These are phyloP conservation scores for Solanum ossicruentum DNA, from an alignment of 257 asterid species.

Conservation along the genomic window DNA sequence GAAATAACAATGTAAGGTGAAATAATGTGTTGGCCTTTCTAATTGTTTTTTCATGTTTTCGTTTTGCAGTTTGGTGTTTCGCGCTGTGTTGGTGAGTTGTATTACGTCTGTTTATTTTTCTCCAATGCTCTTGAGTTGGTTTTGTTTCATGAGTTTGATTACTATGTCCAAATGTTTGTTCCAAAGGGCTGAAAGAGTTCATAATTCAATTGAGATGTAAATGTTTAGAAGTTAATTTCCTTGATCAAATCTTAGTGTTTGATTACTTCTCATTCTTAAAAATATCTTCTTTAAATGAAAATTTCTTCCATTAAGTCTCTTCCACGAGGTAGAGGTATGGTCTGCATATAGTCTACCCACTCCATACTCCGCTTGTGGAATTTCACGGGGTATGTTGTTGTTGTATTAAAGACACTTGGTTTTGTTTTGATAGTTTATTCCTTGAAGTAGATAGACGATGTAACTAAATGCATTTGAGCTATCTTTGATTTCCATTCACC, in stretches of 20 bases:
- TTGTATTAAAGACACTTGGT: no score
- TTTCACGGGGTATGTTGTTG: no score
- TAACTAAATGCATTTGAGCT: background rate
- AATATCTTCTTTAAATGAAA: no score
- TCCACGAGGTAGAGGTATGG: no score
- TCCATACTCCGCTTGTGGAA: no score
- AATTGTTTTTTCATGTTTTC: background rate
- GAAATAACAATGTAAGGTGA: background rate
- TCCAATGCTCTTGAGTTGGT: background rate
- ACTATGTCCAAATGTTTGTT: background rate
- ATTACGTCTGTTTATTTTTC: background rate
- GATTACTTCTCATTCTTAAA: no score
- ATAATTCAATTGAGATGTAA: background rate
- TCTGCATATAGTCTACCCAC: no score
- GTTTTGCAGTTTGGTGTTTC: constrained; percentile 28
- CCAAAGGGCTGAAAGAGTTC: background rate
- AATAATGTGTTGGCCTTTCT: background rate
- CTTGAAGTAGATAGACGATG: background rate
- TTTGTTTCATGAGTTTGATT: background rate
- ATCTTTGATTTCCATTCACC: background rate
- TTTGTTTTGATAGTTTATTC: no score
- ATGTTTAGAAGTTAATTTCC: no score
- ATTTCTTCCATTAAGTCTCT: background rate
- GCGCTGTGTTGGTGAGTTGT: constrained; percentile 20
- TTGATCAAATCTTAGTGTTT: no score